phyloP scores from a whole-genome alignment of 805 yeast species.

The Candida ovalis region DNA sequence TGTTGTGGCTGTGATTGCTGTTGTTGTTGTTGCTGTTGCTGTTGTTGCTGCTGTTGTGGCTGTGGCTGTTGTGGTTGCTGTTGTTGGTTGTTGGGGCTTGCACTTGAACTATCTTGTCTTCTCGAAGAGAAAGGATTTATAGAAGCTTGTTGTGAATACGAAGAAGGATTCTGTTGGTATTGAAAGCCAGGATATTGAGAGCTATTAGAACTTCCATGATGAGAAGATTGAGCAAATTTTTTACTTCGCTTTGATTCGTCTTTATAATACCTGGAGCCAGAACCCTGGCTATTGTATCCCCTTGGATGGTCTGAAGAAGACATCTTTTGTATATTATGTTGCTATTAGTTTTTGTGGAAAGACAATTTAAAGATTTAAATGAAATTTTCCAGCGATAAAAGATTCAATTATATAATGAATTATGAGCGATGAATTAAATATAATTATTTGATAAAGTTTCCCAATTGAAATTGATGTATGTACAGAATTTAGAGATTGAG shows the following conservation, averaged over 20 bases:
- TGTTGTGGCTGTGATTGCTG: background rate
- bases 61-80: background rate
- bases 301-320: slow-evolving; percentile 21
- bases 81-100: slow-evolving; percentile 1
- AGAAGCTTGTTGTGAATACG: slow-evolving; percentile 20
- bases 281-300: slow-evolving; percentile 13
- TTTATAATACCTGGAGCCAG: slow-evolving; percentile 20
- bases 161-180: slow-evolving; percentile 12
- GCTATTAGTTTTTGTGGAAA: background rate
- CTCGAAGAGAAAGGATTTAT: slow-evolving; percentile 31
- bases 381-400: background rate
- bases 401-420: background rate
- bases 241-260: slow-evolving; percentile 25
- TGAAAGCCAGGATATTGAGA: slow-evolving; percentile 7
- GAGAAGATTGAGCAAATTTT: slow-evolving; percentile 19
- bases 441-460: background rate
- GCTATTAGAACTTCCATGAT: slow-evolving; percentile 8
- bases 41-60: background rate
- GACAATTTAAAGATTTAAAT: no score
- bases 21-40: background rate
- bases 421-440: background rate
- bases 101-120: slow-evolving; percentile 15
- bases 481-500: background rate
- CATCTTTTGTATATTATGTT: slow-evolving; percentile 7
- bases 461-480: background rate